Evolutionary conservation across 2,329 filamentous ascomycete species (phyloP), one percentile per base, ranked within the genome.

Genomic region (Zymoseptoria brevis): DNA sequence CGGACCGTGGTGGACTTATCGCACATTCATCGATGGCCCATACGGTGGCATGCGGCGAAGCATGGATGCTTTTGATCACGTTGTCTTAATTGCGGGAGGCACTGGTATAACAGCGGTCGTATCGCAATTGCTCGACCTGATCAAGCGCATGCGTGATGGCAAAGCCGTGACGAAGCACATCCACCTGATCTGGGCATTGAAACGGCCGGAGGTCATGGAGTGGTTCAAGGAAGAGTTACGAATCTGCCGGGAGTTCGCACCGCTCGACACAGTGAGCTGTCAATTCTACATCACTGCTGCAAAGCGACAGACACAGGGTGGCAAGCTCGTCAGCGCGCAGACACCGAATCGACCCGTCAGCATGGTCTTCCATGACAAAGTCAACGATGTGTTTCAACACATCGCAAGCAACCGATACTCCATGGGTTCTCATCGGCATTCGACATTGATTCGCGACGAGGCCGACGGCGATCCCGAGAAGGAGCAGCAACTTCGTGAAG

Each of bases 141-240:
- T 96, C 76, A 96, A 96, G 76, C 86, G 91, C 60, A 96, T 97
- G 87, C 86, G 91, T 60, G 92, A 96, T 70, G 89, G 90, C 54
- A 96, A 96, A 74, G 92, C 93, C 35, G 90, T 96, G 51, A 96
- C 92, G 1, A 90, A 88, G 72, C 89, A 87, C 64, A 87, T 97
- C 4, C 87, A 94, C 16, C 89, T 97, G 1, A 84, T 97, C n/a
- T 97, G 93, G 93, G 86, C 92, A 4, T 79, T 96, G 65, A 96
- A 94, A 75, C 85, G 89, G 58, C 85, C 94, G 13, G 93, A 96
- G 73, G 90, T 90, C 0, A 90, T 97, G 86, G 90, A 96, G 72
- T 97, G 93, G 93, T 97, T 96, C 80, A 89, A 90, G 65, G 92
- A 96, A 75, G 93, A 96, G 73, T 80, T 96, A 60, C 84, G 91